Percentiles rank a stretch among this genome's conserved stretches.
phyloP scores from a whole-genome alignment of 192 early-diverging fungal genomes.

The Pilobolus umbonatus region DNA sequence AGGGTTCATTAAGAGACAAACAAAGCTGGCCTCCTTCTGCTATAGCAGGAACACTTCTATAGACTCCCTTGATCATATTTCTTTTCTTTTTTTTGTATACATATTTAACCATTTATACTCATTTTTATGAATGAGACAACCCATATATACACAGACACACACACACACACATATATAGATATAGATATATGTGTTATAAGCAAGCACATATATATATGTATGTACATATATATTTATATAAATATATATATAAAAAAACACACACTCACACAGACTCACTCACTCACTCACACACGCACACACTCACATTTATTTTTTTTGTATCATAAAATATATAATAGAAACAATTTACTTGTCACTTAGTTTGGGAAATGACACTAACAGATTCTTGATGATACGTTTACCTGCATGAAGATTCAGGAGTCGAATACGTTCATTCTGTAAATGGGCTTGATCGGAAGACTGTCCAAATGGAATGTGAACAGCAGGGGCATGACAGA shows the following conservation, averaged over 20 bases:
- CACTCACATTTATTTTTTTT: background rate
- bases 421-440: constrained; percentile 70
- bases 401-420: constrained; percentile 64
- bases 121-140: no score
- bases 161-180: no score
- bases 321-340: background rate
- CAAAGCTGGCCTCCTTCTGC: constrained; percentile 27
- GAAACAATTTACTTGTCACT: background rate
- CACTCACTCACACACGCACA: no score
- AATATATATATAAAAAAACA: no score
- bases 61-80: no score
- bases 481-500: constrained; percentile 58
- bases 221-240: no score
- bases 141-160: no score
- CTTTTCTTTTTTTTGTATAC: no score
- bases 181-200: no score
- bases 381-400: constrained; percentile 48
- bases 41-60: background rate
- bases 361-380: constrained; percentile 11
- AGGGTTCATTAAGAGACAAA: constrained; percentile 28
- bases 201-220: no score
- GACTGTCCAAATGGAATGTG: constrained; percentile 76
- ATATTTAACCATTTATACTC: no score
- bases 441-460: constrained; percentile 74
- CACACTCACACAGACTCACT: no score